Percentiles rank a stretch among this genome's conserved stretches.
These are phyloP conservation scores for Kandelia obovata DNA, from an alignment of 345 rosid species.

Conservation along the genomic window DNA sequence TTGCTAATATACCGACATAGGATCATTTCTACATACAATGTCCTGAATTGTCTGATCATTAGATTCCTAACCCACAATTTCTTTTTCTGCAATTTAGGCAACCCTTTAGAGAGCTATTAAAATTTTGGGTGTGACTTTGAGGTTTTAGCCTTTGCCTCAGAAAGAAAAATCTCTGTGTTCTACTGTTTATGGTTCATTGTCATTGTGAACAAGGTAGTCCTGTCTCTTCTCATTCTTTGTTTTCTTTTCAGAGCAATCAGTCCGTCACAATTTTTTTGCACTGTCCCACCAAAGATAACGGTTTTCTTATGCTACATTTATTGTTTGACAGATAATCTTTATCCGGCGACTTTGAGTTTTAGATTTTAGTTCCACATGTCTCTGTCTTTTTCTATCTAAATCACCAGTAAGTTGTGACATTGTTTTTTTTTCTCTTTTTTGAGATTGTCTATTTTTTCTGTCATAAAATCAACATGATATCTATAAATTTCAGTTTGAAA, in stretches of 20 bases:
- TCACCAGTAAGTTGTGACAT: conserved; percentile 3
- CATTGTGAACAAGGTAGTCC: conserved; percentile 30
- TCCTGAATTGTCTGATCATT: conserved; percentile 32
- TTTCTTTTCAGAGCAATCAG: not conserved
- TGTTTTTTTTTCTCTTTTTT: not conserved
- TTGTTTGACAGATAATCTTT: conserved; percentile 6
- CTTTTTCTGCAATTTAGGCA: conserved; percentile 19
- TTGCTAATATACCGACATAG: conserved; percentile 10
- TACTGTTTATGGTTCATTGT: conserved; percentile 17
- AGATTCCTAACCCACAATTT: conserved; percentile 3
- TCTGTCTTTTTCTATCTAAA: not conserved
- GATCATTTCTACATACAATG: conserved; percentile 9
- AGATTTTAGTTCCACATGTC: not conserved
- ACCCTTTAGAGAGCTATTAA: not conserved
- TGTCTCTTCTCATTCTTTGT: not conserved
- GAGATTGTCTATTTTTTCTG: not conserved
- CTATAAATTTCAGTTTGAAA: conserved; percentile 5
- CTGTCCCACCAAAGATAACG: no score
- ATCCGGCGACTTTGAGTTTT: conserved; percentile 20
- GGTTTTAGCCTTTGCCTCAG: conserved; percentile 31
- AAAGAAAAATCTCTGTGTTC: conserved; percentile 33
- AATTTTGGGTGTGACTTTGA: conserved; percentile 3
- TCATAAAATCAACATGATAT: conserved; percentile 3
- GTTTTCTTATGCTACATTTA: not conserved
- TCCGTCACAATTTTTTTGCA: no score